Evolutionary conservation across 2,329 filamentous ascomycete genomes (phyloP).

Genomic region (Didymella pinodella): DNA sequence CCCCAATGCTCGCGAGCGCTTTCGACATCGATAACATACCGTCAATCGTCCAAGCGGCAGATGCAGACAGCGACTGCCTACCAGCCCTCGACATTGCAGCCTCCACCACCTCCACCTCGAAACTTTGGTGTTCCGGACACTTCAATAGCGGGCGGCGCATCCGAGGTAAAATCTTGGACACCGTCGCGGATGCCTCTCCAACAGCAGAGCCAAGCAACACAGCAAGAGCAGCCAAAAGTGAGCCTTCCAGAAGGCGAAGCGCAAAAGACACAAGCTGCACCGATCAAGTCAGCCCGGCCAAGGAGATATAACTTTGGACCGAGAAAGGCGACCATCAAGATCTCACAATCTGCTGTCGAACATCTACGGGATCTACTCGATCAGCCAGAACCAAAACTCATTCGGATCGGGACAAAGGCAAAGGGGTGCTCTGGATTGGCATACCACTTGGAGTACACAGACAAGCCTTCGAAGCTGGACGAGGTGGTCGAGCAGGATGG

Average conservation of each 20-base stretch:
- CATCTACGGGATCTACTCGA: slow-evolving; percentile 80
- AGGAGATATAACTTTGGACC: slow-evolving; percentile 74
- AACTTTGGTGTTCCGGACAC: slow-evolving; percentile 67
- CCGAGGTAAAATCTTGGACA: slow-evolving; percentile 58
- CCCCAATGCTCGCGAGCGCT: slow-evolving; percentile 57
- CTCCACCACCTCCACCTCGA: slow-evolving; percentile 65
- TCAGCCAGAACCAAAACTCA: slow-evolving; percentile 88
- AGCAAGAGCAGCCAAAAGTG: slow-evolving; percentile 48
- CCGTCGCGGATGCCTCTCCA: slow-evolving; percentile 52
- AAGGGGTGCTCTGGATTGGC: slow-evolving; percentile 91
- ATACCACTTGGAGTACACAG: slow-evolving; percentile 94
- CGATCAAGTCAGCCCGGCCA: slow-evolving; percentile 59
- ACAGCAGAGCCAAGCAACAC: slow-evolving; percentile 26
- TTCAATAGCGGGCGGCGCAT: slow-evolving; percentile 64
- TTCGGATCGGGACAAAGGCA: slow-evolving; percentile 93
- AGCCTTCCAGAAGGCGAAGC: slow-evolving; percentile 69
- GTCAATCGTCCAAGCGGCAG: slow-evolving; percentile 48
- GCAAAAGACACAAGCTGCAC: slow-evolving; percentile 66
- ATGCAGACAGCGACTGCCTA: slow-evolving; percentile 73
- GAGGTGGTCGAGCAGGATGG: slow-evolving; percentile 95
- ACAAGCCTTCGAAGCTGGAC: slow-evolving; percentile 86
- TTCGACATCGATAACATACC: slow-evolving; percentile 50
- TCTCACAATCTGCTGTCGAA: slow-evolving; percentile 80
- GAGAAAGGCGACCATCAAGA: slow-evolving; percentile 88
- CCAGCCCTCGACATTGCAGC: slow-evolving; percentile 66